Evolutionary conservation across 257 asterid genomes (phyloP), one percentile per base, ranked within the genome.

Genomic region (Jaltomata sinuosa): DNA sequence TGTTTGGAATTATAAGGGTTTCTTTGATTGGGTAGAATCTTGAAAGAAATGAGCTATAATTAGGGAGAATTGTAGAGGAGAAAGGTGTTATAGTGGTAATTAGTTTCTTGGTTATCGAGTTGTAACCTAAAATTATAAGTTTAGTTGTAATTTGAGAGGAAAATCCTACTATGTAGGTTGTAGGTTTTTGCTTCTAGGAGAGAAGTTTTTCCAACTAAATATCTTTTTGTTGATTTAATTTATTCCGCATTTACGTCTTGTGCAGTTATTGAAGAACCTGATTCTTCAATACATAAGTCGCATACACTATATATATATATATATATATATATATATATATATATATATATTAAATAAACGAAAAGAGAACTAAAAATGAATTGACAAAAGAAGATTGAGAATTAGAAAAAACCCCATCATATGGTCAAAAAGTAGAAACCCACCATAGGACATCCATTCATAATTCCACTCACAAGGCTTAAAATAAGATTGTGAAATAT

Each of bases 341-440:
- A n/a, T n/a, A n/a, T n/a, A n/a, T n/a, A n/a, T n/a, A n/a, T n/a
- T n/a, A n/a, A 53, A 83, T 77, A 49, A 47, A 40, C 18, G 59
- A 59, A 69, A 29, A 62, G 69, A 49, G 4, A 12, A 61, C 11
- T 2, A 19, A 45, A 69, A n/a, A n/a, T 71, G 45, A 62, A 45
- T 36, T 61, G 68, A 72, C 40, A n/a, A 84, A 50, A 76, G n/a
- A 40, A 53, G 27, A 62, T 65, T 65, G n/a, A 67, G 83, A 84
- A 78, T 82, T 27, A 78, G 68, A 85, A 71, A n/a, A 55, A 59
- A 68, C 87, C 78, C 82, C 85, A 54, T 78, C 31, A 67, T 32
- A 82, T 71, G 83, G 91, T 88, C 89, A 88, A 88, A 86, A 88
- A 86, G 87, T 53, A 50, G 40, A 57, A 57, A 69, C 82, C 89